These are phyloP conservation scores for Boletus tylopilopsis DNA, from an alignment of 768 basidiomycete genomes.

Conservation along the genomic window DNA sequence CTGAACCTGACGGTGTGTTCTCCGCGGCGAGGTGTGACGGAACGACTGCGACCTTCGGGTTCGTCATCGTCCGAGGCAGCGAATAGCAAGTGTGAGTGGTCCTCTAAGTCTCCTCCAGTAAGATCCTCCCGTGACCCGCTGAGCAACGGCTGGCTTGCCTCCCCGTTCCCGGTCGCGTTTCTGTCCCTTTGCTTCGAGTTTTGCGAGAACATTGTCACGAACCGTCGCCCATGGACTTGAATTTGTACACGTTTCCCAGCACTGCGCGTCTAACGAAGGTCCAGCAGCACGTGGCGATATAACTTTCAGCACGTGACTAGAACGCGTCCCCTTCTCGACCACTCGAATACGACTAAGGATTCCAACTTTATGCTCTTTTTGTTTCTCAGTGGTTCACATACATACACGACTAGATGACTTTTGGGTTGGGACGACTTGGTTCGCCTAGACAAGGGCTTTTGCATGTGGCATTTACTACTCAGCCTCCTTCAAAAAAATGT, in stretches of 20 bases:
- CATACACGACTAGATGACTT: no score
- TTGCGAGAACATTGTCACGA: conserved; percentile 29
- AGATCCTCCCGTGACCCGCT: conserved; percentile 40
- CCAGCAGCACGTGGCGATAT: conserved; percentile 6
- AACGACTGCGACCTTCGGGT: conserved; percentile 36
- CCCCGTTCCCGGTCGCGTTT: conserved; percentile 26
- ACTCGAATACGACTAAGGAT: no score
- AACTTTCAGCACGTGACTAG: conserved; percentile 21
- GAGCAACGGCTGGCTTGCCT: conserved; percentile 60
- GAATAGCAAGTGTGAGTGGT: conserved; percentile 43
- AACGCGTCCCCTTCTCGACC: not conserved
- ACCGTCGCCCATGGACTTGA: conserved; percentile 18
- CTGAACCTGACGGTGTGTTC: conserved; percentile 58
- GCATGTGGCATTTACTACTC: no score
- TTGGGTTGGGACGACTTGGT: no score
- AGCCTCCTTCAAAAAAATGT: no score
- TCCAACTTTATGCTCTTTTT: no score
- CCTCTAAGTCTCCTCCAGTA: conserved; percentile 23
- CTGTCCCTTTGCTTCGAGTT: conserved; percentile 28
- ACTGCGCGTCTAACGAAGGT: not conserved
- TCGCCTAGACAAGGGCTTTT: no score
- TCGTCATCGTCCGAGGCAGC: conserved; percentile 52
- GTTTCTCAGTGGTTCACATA: no score
- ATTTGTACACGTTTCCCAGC: not conserved
- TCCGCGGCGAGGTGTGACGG: conserved; percentile 32